These are phyloP conservation scores for Endogone sp. DNA, from an alignment of 192 early-diverging fungal species.

Conservation along the genomic window DNA sequence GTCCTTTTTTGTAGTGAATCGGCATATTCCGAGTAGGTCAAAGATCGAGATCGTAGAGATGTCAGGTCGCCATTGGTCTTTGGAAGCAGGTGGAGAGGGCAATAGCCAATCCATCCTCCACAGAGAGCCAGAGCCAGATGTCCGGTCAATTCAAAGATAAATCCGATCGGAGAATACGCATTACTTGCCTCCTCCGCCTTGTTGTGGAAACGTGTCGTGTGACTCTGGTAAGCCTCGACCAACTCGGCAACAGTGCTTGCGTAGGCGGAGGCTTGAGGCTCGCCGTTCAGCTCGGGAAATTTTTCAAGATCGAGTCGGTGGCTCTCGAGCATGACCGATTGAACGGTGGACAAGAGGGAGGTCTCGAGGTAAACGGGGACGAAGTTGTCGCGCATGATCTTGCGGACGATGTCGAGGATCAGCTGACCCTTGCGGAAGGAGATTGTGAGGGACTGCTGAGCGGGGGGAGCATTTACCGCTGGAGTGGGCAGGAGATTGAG, in stretches of 20 bases:
- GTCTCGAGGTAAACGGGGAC: slow-evolving; percentile 42
- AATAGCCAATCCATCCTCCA: too few relatives aligned
- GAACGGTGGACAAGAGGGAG: slow-evolving; percentile 38
- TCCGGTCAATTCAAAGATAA: background rate
- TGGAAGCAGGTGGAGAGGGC: too few relatives aligned
- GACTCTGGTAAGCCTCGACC: slow-evolving; percentile 29
- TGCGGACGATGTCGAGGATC: slow-evolving; percentile 35
- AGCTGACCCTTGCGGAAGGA: slow-evolving; percentile 33
- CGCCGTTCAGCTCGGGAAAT: slow-evolving; percentile 15
- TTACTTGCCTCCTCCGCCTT: slow-evolving; percentile 40
- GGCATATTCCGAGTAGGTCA: background rate
- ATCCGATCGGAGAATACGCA: background rate
- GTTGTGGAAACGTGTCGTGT: slow-evolving; percentile 42
- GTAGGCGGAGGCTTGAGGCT: background rate
- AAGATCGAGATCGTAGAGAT: background rate
- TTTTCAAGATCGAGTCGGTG: slow-evolving; percentile 1
- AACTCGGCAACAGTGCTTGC: slow-evolving; percentile 8
- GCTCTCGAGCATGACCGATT: slow-evolving; percentile 31
- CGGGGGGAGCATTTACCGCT: background rate
- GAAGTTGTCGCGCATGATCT: slow-evolving; percentile 34
- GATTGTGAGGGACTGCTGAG: slow-evolving; percentile 8
- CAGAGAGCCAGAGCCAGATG: too few relatives aligned
- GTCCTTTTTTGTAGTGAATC: slow-evolving; percentile 31
- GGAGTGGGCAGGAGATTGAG: slow-evolving; percentile 1
- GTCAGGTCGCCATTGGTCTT: background rate